phyloP scores from a whole-genome alignment of 192 early-diverging fungal species.

The Bifiguratus adelaidae region DNA sequence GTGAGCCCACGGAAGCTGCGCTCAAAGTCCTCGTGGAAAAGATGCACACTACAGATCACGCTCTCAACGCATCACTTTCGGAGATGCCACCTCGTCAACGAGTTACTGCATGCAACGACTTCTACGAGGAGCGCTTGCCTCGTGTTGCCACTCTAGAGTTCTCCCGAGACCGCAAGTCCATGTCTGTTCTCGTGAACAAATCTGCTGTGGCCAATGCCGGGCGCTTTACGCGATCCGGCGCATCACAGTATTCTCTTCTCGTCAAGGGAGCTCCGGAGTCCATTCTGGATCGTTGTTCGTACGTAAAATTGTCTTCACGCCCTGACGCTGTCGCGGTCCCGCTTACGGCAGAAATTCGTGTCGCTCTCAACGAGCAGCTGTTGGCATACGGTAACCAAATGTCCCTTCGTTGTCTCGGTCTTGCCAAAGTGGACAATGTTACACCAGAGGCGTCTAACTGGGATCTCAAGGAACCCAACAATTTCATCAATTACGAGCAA shows the following conservation, averaged over 20 bases:
- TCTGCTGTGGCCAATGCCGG: constrained; percentile 8
- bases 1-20: constrained; percentile 98
- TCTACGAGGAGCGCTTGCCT: constrained; percentile 46
- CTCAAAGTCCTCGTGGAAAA: constrained; percentile 91
- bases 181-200: constrained; percentile 77
- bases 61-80: constrained; percentile 49
- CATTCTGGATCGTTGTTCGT: constrained; percentile 79
- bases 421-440: constrained; percentile 77
- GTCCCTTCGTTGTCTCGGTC: constrained; percentile 81
- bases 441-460: constrained; percentile 12
- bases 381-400: constrained; percentile 62
- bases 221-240: constrained; percentile 16
- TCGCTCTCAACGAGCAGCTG: constrained; percentile 51
- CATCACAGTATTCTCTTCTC: constrained; percentile 38
- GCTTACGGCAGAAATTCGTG: constrained; percentile 52
- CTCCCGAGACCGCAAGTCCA: constrained; percentile 95
- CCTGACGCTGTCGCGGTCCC: constrained; percentile 34
- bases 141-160: constrained; percentile 81
- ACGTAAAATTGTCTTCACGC: constrained; percentile 34
- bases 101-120: constrained; percentile 62
- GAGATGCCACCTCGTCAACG: constrained; percentile 38
- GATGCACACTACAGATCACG: constrained; percentile 62
- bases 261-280: constrained; percentile 96
- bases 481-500: constrained; percentile 66
- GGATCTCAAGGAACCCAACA: constrained; percentile 45